These are phyloP conservation scores for Cenococcum geophilum DNA, from an alignment of 495 filamentous ascomycete species.

Conservation along the genomic window DNA sequence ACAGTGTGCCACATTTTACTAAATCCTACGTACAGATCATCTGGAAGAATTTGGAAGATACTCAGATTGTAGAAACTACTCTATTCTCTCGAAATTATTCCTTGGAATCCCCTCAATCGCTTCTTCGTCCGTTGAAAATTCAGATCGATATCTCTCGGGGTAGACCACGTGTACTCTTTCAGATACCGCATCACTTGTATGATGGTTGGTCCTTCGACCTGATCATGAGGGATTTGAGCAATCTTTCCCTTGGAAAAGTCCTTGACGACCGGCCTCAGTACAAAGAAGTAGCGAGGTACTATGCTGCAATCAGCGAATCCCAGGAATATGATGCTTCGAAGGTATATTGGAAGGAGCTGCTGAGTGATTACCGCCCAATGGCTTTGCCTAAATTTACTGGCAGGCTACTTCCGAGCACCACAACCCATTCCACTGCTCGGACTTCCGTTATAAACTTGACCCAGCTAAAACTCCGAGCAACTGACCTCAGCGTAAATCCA, in stretches of 20 bases:
- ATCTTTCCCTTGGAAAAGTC: constrained; percentile 34
- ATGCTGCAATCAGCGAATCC: constrained; percentile 20
- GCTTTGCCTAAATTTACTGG: constrained; percentile 44
- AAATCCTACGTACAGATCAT: constrained; percentile 54
- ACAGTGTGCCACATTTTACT: constrained; percentile 41
- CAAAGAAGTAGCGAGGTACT: constrained; percentile 42
- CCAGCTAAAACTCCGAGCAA: constrained; percentile 2
- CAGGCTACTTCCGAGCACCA: constrained; percentile 5
- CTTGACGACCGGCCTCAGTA: constrained; percentile 48
- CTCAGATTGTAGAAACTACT: constrained; percentile 42
- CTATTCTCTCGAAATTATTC: constrained; percentile 33
- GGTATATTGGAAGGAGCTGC: constrained; percentile 52
- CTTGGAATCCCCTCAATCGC: constrained; percentile 37
- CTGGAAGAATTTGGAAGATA: constrained; percentile 46
- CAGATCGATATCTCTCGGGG: constrained; percentile 40
- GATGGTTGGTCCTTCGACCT: constrained; percentile 82
- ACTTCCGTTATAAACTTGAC: constrained; percentile 1
- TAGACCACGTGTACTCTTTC: constrained; percentile 40
- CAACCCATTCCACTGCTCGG: neutral
- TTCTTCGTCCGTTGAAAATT: constrained; percentile 54
- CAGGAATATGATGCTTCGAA: constrained; percentile 33
- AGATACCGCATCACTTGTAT: constrained; percentile 72
- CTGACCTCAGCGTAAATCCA: constrained; percentile 36
- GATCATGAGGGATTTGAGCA: constrained; percentile 56
- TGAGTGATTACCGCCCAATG: constrained; percentile 42